phyloP scores from a whole-genome alignment of 192 early-diverging fungal species.

The Spizellomyces punctatus region DNA sequence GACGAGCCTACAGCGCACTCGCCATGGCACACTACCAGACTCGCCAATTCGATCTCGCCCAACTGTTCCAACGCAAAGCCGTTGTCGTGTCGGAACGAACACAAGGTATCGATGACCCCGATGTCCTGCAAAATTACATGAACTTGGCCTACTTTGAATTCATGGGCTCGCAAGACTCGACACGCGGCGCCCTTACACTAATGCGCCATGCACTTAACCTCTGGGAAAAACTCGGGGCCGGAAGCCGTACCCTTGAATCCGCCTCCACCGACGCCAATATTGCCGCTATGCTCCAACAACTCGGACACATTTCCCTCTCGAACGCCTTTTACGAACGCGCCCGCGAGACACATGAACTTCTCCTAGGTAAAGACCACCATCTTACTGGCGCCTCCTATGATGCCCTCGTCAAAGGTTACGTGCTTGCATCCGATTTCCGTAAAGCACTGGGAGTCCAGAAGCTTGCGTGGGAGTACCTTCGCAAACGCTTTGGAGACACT shows the following conservation, averaged over 20 bases:
- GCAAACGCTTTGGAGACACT: constrained; percentile 63
- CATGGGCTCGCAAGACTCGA: constrained; percentile 52
- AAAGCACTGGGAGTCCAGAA: constrained; percentile 74
- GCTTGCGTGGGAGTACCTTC: constrained; percentile 66
- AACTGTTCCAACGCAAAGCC: constrained; percentile 69
- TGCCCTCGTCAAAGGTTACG: constrained; percentile 73
- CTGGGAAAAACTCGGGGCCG: constrained; percentile 77
- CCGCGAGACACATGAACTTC: constrained; percentile 61
- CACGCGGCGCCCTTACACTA: neutral
- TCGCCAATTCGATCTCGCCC: constrained; percentile 67
- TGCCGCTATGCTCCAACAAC: constrained; percentile 35
- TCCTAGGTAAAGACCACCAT: constrained; percentile 72
- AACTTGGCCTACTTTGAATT: constrained; percentile 93
- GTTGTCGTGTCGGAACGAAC: constrained; percentile 85
- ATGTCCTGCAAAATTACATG: constrained; percentile 53
- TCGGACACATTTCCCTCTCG: constrained; percentile 53
- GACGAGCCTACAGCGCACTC: constrained; percentile 78
- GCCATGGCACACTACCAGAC: constrained; percentile 81
- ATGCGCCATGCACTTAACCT: constrained; percentile 82
- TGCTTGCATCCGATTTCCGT: constrained; percentile 70
- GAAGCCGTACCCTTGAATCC: constrained; percentile 74
- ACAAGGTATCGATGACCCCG: constrained; percentile 80
- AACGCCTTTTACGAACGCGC: constrained; percentile 75
- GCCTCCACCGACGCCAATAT: constrained; percentile 70
- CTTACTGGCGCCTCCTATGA: constrained; percentile 72